A percentile compares a stretch with the other conserved stretches of the same genome.
These are phyloP conservation scores for Zygosaccharomyces bailii DNA, from an alignment of 805 yeast species.

Conservation along the genomic window DNA sequence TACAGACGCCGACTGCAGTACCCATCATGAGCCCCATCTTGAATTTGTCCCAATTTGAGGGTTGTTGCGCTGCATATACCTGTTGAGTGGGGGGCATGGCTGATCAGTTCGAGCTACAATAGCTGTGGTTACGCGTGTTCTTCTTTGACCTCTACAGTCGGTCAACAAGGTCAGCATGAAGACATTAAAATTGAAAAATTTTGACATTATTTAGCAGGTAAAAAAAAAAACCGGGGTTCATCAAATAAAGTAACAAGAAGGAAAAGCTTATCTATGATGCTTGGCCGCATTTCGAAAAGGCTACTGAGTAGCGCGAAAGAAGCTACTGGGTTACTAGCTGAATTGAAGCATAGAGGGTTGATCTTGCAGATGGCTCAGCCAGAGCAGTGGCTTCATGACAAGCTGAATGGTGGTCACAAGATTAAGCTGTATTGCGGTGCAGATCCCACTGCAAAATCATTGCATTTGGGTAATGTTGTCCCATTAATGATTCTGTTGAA, in stretches of 20 bases:
- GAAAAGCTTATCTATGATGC: background rate
- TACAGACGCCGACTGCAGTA: constrained; percentile 75
- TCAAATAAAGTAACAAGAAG: background rate
- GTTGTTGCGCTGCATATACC: constrained; percentile 58
- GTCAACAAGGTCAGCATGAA: constrained; percentile 1
- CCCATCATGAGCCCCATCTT: constrained; percentile 99
- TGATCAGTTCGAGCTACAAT: background rate
- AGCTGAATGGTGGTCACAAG: constrained; percentile 27
- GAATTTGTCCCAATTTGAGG: constrained; percentile 91
- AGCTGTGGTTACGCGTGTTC: background rate
- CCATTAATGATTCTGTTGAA: constrained; percentile 85
- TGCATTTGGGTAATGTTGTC: constrained; percentile 86
- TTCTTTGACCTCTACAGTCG: background rate
- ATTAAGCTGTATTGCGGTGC: constrained; percentile 86
- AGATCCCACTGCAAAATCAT: constrained; percentile 87
- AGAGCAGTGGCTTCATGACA: constrained; percentile 15
- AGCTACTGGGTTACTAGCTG: constrained; percentile 14
- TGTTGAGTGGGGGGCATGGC: constrained; percentile 67
- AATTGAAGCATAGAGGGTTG: constrained; percentile 28
- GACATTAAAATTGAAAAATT: constrained; percentile 3
- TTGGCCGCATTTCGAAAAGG: constrained; percentile 7
- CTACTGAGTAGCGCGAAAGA: constrained; percentile 7
- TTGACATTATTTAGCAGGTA: background rate
- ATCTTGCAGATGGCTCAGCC: constrained; percentile 34
- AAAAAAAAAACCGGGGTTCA: background rate